Percentiles rank a stretch among this genome's conserved stretches.
phyloP scores from a whole-genome alignment of 352 stramenopile genomes.

The Phytophthora parvispora region DNA sequence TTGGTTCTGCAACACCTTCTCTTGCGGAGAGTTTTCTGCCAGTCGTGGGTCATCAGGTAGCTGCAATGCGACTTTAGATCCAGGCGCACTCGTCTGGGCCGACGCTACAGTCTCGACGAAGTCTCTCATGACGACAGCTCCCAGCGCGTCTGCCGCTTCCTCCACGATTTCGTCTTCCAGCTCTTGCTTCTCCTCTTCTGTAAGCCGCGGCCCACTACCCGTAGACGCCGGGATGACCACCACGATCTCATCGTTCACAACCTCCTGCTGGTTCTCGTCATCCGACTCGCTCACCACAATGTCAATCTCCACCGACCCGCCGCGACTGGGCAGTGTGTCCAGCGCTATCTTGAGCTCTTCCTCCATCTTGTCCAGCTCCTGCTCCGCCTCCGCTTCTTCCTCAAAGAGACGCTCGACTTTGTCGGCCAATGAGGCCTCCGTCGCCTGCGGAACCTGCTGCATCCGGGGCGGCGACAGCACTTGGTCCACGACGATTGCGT shows the following conservation, averaged over 20 bases:
- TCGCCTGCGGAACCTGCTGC: neutral
- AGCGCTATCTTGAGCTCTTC: conserved; percentile 7
- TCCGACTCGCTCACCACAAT: conserved; percentile 21
- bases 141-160: conserved; percentile 17
- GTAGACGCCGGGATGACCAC: neutral
- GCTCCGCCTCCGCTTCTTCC: conserved; percentile 21
- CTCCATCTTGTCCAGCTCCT: conserved; percentile 23
- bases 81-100: neutral
- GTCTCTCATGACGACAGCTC: conserved; percentile 15
- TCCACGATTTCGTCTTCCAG: conserved; percentile 20
- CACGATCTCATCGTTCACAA: neutral
- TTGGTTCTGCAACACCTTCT: neutral
- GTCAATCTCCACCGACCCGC: conserved; percentile 14
- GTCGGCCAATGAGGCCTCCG: neutral
- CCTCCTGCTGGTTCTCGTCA: conserved; percentile 2
- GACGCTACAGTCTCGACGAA: conserved; percentile 7
- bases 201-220: conserved; percentile 2
- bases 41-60: conserved; percentile 8
- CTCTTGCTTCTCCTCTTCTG: conserved; percentile 15
- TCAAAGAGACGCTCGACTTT: conserved; percentile 22
- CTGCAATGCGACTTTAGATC: neutral
- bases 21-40: conserved; percentile 9
- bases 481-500: conserved; percentile 18
- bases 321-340: conserved; percentile 5
- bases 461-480: neutral